These are phyloP conservation scores for Aspergillus vadensis DNA, from an alignment of 2,329 filamentous ascomycete genomes.

Conservation along the genomic window DNA sequence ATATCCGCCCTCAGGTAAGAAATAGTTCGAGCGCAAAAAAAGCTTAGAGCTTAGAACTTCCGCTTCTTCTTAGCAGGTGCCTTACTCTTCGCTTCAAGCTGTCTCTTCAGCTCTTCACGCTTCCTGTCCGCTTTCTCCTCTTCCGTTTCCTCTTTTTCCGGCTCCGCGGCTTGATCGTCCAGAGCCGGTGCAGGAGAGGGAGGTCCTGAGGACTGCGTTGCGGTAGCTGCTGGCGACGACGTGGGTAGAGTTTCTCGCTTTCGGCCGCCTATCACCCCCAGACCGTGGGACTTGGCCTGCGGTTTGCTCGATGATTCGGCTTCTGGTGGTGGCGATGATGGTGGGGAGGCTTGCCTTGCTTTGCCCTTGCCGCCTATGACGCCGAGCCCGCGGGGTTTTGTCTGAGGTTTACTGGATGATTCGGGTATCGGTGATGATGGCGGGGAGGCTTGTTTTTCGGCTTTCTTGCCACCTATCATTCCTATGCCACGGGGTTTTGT, in stretches of 20 bases:
- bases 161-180: slow-evolving; percentile 13
- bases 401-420: slow-evolving; percentile 16
- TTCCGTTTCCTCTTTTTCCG: slow-evolving; percentile 39
- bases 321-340: neutral
- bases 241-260: no score
- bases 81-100: slow-evolving; percentile 54
- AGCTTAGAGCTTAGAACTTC: slow-evolving; percentile 54
- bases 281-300: no score
- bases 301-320: no score
- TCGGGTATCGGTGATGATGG: slow-evolving; percentile 12
- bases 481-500: slow-evolving; percentile 27
- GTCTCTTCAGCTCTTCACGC: slow-evolving; percentile 58
- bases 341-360: neutral
- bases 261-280: no score
- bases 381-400: slow-evolving; percentile 34
- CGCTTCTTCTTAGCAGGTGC: slow-evolving; percentile 59
- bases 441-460: slow-evolving; percentile 9
- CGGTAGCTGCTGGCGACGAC: no score
- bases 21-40: no score
- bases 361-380: slow-evolving; percentile 36
- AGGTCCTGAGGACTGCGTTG: neutral
- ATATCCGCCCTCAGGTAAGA: no score
- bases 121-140: slow-evolving; percentile 58
- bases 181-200: neutral
- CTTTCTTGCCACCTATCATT: slow-evolving; percentile 36